These are phyloP conservation scores for Schizosaccharomyces lindneri DNA, from an alignment of 805 yeast species.

Conservation along the genomic window DNA sequence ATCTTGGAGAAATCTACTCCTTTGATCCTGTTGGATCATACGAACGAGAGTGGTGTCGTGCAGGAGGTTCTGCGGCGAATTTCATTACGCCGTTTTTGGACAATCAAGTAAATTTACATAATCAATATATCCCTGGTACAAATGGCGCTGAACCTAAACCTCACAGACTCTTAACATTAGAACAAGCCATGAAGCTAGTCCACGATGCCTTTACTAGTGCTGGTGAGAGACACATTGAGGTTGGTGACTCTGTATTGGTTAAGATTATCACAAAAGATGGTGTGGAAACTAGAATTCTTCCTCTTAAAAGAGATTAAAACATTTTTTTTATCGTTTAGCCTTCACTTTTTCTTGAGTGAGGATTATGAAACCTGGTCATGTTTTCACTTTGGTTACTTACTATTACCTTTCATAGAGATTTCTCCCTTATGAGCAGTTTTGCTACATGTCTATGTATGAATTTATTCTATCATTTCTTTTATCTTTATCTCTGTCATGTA, in stretches of 20 bases:
- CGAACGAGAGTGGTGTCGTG: slow-evolving; percentile 90
- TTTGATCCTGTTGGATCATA: slow-evolving; percentile 96
- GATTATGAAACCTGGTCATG: too few species aligned
- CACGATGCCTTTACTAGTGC: slow-evolving; percentile 83
- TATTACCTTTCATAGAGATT: too few species aligned
- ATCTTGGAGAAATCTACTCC: slow-evolving; percentile 84
- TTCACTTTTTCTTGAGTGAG: too few species aligned
- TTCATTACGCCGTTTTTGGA: slow-evolving; percentile 93
- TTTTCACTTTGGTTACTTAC: too few species aligned
- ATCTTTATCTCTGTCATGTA: too few species aligned
- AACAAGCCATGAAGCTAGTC: slow-evolving; percentile 68
- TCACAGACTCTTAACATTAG: slow-evolving; percentile 35
- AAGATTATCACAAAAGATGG: slow-evolving; percentile 85
- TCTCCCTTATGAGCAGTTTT: too few species aligned
- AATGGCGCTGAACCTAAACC: slow-evolving; percentile 41
- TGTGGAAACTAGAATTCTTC: slow-evolving; percentile 54
- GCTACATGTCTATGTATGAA: too few species aligned
- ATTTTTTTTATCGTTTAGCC: not conserved
- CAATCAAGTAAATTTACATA: slow-evolving; percentile 87
- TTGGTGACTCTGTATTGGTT: slow-evolving; percentile 88
- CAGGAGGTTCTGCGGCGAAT: slow-evolving; percentile 93
- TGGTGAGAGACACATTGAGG: slow-evolving; percentile 94
- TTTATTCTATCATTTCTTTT: too few species aligned
- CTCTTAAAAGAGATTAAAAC: slow-evolving; percentile 59
- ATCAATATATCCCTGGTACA: slow-evolving; percentile 63